Percentiles rank a stretch among this genome's conserved stretches.
Conservation (phyloP, 2,329 filamentous ascomycete genomes). For the Cladosporium oxysporum region DNA sequence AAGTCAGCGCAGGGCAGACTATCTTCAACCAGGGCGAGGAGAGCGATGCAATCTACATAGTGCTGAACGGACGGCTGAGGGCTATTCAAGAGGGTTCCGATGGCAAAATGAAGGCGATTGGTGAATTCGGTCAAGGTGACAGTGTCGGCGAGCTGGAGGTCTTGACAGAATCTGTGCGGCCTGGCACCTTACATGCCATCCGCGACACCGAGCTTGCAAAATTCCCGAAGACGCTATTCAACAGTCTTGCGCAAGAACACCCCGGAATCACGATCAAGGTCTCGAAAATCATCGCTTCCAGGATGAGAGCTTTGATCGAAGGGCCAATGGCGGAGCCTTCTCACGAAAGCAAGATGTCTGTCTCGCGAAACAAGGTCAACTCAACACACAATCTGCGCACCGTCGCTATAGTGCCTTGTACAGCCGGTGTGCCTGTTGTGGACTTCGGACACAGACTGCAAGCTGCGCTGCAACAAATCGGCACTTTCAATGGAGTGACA, state of each 20-base stretch:
- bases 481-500: constrained; percentile 84
- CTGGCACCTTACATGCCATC: constrained; percentile 91
- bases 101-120: constrained; percentile 80
- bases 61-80: constrained; percentile 87
- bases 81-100: constrained; percentile 79
- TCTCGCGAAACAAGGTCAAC: constrained; percentile 65
- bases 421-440: constrained; percentile 85
- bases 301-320: constrained; percentile 87
- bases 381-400: constrained; percentile 92
- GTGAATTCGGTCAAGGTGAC: constrained; percentile 94
- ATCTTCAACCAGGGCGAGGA: constrained; percentile 93
- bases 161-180: constrained; percentile 87
- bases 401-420: constrained; percentile 87
- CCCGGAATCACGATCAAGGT: constrained; percentile 99
- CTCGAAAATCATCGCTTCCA: constrained; percentile 94
- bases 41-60: constrained; percentile 97
- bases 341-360: constrained; percentile 41
- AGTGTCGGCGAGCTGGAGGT: constrained; percentile 97
- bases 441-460: constrained; percentile 91
- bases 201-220: constrained; percentile 95
- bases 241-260: constrained; percentile 94
- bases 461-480: constrained; percentile 85
- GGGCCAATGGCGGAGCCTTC: constrained; percentile 66
- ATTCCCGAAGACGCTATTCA: constrained; percentile 93
- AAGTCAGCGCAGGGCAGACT: constrained; percentile 91